phyloP scores from a whole-genome alignment of 768 basidiomycete genomes.

The Termitomyces titanicus region DNA sequence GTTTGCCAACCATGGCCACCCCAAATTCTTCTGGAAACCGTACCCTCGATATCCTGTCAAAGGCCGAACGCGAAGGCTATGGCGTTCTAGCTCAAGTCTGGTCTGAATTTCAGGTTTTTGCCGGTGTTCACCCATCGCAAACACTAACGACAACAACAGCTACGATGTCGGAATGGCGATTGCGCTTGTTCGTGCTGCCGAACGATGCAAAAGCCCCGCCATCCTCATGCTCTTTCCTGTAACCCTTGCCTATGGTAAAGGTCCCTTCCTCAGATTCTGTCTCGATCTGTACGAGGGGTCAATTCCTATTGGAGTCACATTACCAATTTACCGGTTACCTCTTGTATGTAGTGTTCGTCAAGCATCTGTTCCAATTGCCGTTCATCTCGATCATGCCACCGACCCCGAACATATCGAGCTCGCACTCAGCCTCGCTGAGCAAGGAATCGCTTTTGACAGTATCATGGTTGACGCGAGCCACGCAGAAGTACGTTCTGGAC shows the following conservation, averaged over 20 bases:
- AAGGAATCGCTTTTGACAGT: conserved; percentile 44
- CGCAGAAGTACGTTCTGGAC: conserved; percentile 29
- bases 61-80: conserved; percentile 38
- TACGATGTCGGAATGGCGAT: conserved; percentile 44
- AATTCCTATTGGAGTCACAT: neutral
- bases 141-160: conserved; percentile 18
- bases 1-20: neutral
- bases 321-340: too few relatives aligned
- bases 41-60: conserved; percentile 36
- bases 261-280: conserved; percentile 43
- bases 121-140: neutral
- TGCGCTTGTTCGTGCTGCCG: conserved; percentile 43
- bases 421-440: conserved; percentile 39
- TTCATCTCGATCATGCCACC: conserved; percentile 47
- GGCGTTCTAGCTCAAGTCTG: conserved; percentile 42
- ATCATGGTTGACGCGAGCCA: conserved; percentile 51
- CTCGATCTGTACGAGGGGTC: conserved; percentile 29
- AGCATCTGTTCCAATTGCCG: conserved; percentile 45
- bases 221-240: conserved; percentile 44
- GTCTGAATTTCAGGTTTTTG: conserved; percentile 13
- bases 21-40: conserved; percentile 25
- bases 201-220: conserved; percentile 41
- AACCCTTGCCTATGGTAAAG: conserved; percentile 41
- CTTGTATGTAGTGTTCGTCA: conserved; percentile 32
- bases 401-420: conserved; percentile 43